phyloP scores from a whole-genome alignment of 202 grass and related monocot species.

The Digitaria exilis region DNA sequence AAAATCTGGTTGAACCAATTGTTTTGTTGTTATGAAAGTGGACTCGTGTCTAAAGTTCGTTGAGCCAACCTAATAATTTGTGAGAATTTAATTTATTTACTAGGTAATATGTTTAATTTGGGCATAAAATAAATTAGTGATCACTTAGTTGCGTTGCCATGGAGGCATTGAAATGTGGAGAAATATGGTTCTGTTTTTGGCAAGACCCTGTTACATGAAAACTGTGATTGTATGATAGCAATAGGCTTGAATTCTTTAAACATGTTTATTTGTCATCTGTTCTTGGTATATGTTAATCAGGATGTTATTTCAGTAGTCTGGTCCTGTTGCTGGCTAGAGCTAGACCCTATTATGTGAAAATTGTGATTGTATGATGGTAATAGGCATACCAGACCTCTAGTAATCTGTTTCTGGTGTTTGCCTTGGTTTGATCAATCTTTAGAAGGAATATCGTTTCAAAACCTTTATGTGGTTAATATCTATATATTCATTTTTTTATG shows the following conservation, averaged over 20 bases:
- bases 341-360: neutral
- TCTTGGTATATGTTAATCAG: no score
- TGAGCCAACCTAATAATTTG: constrained; percentile 3
- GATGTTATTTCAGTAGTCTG: neutral
- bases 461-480: neutral
- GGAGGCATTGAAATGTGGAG: neutral
- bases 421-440: neutral
- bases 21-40: constrained; percentile 23
- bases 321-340: neutral
- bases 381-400: neutral
- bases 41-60: neutral
- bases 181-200: neutral
- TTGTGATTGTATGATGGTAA: neutral
- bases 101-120: constrained; percentile 6
- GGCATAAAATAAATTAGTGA: neutral
- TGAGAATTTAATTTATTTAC: neutral
- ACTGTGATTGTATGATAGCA: neutral
- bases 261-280: neutral
- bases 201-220: neutral
- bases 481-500: neutral
- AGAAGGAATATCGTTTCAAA: constrained; percentile 29
- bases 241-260: neutral
- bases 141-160: neutral
- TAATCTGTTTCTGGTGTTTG: neutral
- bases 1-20: neutral